Evolutionary conservation across 2,329 filamentous ascomycete genomes (phyloP).

Genomic region (Calonectria fujianensis): DNA sequence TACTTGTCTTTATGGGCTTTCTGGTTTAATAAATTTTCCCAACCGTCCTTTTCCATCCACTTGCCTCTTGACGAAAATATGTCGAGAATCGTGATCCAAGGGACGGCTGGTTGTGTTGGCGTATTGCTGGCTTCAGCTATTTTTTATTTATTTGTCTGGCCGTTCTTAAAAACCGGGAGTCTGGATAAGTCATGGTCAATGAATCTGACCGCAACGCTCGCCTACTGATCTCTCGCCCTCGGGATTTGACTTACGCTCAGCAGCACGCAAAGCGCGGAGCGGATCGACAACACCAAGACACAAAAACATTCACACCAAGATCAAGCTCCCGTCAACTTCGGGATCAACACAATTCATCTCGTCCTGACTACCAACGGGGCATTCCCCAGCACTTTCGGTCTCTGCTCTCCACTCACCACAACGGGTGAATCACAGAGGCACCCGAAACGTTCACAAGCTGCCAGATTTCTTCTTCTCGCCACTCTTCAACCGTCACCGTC

Average conservation of each 20-base stretch:
- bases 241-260: slow-evolving; percentile 26
- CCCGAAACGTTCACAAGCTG: slow-evolving; percentile 50
- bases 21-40: background rate
- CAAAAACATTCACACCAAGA: slow-evolving; percentile 55
- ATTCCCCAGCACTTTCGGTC: slow-evolving; percentile 54
- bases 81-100: slow-evolving; percentile 8
- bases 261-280: slow-evolving; percentile 31
- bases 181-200: slow-evolving; percentile 23
- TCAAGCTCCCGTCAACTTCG: slow-evolving; percentile 53
- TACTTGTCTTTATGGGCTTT: slow-evolving; percentile 26
- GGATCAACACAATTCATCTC: slow-evolving; percentile 62
- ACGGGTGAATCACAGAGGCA: slow-evolving; percentile 36
- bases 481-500: slow-evolving; percentile 56
- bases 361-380: slow-evolving; percentile 62
- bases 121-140: background rate
- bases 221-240: slow-evolving; percentile 26
- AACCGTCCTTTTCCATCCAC: background rate
- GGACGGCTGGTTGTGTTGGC: background rate
- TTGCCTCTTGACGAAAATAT: background rate
- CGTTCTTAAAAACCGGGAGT: background rate
- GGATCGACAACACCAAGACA: slow-evolving; percentile 50
- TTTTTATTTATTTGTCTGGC: background rate
- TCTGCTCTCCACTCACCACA: slow-evolving; percentile 45
- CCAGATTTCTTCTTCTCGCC: slow-evolving; percentile 53
- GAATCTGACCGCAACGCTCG: slow-evolving; percentile 27